Conservation (phyloP, 768 basidiomycete genomes). For the Lyophyllum atratum region DNA sequence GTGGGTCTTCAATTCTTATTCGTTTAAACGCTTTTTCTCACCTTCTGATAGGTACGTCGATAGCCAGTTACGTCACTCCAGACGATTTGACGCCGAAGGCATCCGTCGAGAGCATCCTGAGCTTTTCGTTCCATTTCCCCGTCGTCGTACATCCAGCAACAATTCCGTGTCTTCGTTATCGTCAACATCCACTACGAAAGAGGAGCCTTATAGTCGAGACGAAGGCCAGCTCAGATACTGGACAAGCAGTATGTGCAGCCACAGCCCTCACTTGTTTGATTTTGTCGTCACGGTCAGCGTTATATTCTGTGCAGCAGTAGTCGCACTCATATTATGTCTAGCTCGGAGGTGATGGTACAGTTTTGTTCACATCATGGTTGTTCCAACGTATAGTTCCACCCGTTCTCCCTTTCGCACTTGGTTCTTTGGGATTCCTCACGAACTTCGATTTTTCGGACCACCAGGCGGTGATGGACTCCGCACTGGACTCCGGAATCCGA, state of each 20-base stretch:
- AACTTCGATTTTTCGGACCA: constrained; percentile 94
- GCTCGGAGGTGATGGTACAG: constrained; percentile 98
- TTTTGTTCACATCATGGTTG: constrained; percentile 98
- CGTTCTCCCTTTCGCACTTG: constrained; percentile 94
- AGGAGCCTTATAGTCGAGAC: constrained; percentile 47
- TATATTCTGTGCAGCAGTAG: not conserved
- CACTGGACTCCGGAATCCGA: constrained; percentile 89
- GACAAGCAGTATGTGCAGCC: constrained; percentile 95
- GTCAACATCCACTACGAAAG: constrained; percentile 42
- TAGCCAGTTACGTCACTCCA: constrained; percentile 82
- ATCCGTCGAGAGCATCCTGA: constrained; percentile 86
- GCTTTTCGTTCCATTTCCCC: constrained; percentile 78
- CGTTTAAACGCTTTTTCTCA: constrained; percentile 10
- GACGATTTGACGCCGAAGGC: constrained; percentile 92
- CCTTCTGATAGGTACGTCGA: constrained; percentile 80
- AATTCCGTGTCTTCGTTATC: constrained; percentile 62
- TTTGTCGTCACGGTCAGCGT: constrained; percentile 91
- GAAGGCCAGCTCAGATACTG: constrained; percentile 96
- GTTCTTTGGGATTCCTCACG: constrained; percentile 95
- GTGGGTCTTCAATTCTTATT: constrained; percentile 39
- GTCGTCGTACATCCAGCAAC: constrained; percentile 71
- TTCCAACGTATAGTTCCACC: constrained; percentile 99
- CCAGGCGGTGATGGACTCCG: constrained; percentile 81
- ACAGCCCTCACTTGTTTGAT: constrained; percentile 91
- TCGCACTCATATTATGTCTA: constrained; percentile 30